phyloP scores from a whole-genome alignment of 176 grass and related monocot genomes.

The Hyparrhenia diplandra region DNA sequence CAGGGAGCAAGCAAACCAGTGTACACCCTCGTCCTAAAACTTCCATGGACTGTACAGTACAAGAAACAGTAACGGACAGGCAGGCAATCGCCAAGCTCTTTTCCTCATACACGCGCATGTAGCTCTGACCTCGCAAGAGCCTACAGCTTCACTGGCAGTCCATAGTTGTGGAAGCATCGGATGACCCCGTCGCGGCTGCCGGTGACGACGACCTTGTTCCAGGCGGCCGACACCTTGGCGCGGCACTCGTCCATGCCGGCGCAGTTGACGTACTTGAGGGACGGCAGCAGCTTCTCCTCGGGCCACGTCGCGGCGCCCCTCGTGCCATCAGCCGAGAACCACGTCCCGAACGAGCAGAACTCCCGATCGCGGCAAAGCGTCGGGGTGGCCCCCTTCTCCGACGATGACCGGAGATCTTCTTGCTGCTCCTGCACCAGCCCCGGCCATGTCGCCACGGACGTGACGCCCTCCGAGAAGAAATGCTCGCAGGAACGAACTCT shows the following conservation, averaged over 20 bases:
- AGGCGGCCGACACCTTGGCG: slow-evolving; percentile 28
- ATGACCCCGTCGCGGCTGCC: slow-evolving; percentile 59
- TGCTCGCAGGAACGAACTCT: slow-evolving; percentile 43
- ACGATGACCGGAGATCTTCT: background rate
- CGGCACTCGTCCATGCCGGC: background rate
- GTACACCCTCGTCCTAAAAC: background rate
- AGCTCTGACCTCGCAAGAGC: background rate
- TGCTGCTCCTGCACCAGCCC: background rate
- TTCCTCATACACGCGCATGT: background rate
- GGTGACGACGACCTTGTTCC: slow-evolving; percentile 60
- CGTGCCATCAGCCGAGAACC: slow-evolving; percentile 41
- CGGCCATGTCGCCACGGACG: slow-evolving; percentile 51
- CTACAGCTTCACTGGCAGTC: slow-evolving; percentile 65
- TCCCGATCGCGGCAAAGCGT: slow-evolving; percentile 30
- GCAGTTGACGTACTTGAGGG: background rate
- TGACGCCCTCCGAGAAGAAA: slow-evolving; percentile 51
- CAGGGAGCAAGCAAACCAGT: background rate
- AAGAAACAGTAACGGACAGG: background rate
- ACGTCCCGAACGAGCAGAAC: slow-evolving; percentile 43
- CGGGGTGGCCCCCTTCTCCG: background rate
- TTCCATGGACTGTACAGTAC: background rate
- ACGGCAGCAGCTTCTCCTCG: slow-evolving; percentile 59
- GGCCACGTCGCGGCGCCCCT: slow-evolving; percentile 60
- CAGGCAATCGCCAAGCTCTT: background rate
- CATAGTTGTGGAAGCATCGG: slow-evolving; percentile 79